Evolutionary conservation across 2,329 filamentous ascomycete species (phyloP).

Genomic region (Dothideomycetes sp.): DNA sequence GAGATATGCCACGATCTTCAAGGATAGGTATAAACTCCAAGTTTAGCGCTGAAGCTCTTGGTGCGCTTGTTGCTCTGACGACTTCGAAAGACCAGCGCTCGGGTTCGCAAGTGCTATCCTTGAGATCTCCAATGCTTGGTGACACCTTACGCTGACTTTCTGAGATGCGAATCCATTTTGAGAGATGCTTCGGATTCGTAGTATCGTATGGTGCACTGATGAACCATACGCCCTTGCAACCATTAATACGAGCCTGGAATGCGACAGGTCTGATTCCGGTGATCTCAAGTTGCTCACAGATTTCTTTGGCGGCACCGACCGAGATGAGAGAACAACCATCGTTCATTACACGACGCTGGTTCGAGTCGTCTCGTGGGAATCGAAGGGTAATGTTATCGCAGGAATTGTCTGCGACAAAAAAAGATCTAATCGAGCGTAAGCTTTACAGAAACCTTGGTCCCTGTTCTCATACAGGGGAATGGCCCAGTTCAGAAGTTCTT

Average conservation of each 20-base stretch:
- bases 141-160: constrained; percentile 62
- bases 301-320: constrained; percentile 43
- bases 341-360: constrained; percentile 31
- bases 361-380: constrained; percentile 1
- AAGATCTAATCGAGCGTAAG: constrained; percentile 34
- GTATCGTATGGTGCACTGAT: constrained; percentile 43
- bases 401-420: constrained; percentile 33
- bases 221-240: constrained; percentile 70
- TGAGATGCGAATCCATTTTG: constrained; percentile 55
- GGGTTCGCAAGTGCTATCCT: constrained; percentile 33
- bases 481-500: constrained; percentile 32
- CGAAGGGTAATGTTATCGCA: constrained; percentile 29
- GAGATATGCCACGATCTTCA: constrained; percentile 47
- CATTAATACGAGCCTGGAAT: constrained; percentile 61
- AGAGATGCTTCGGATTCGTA: constrained; percentile 32
- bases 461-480: constrained; percentile 29
- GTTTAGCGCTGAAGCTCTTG: constrained; percentile 51
- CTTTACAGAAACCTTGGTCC: constrained; percentile 32
- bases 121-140: constrained; percentile 36
- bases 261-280: constrained; percentile 48
- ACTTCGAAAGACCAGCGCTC: constrained; percentile 59
- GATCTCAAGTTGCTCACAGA: constrained; percentile 45
- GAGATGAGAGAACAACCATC: constrained; percentile 58
- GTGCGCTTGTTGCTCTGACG: constrained; percentile 37
- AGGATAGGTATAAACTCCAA: constrained; percentile 61